Base-by-base conservation (phyloP, 2,329 filamentous ascomycete species). In the Phoma sp. region DNA sequence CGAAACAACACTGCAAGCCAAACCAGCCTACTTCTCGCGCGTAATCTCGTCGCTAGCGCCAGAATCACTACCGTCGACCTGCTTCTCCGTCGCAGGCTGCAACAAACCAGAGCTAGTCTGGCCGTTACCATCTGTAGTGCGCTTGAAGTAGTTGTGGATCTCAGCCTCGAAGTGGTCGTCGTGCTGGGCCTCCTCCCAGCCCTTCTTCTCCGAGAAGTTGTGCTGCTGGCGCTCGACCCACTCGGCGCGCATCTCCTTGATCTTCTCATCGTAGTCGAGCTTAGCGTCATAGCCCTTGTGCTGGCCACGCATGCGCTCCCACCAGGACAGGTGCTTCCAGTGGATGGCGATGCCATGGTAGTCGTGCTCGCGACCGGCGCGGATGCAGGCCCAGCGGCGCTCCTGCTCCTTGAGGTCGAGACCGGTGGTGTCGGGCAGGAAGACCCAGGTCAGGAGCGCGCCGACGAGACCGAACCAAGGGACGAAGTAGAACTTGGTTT, bases 341-440 rank as follows among this genome's bases (percentile, higher is more conserved):
- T 98, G 92, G 56, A 98, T 87, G 57, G 94, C 94, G 49, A 96
- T 88, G 63, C 94, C 94, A 78, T 96, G 93, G 81, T 98, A 98
- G 43, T 97, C 91, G 27, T 86, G 60, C 64, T 88, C 88, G 57
- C 87, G 86, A 58, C 92, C 92, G 2, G 85, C 81, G 56, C 91
- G 88, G 74, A 98, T 91, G 78, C 89, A 97, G 52, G 83, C 79
- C 93, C 94, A 98, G 70, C 94, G 88, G 62, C 94, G 90, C 79
- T 98, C 94, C 79, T 97, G 93, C 78, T 98, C 94, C 83, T 96
- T 96, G 60, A 98, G 87, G 74, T 98, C 94, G 35, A 98, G 89
- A 52, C 94, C 94, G 9, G 93, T 97, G 68, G 94, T 98, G 74
- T 98, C 94, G n/a, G 94, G 94, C 29, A 98, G 87, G 84, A 92